Evolutionary conservation across 2,329 filamentous ascomycete genomes (phyloP), one percentile per base, ranked within the genome.

Genomic region (Colletotrichum falcatum): DNA sequence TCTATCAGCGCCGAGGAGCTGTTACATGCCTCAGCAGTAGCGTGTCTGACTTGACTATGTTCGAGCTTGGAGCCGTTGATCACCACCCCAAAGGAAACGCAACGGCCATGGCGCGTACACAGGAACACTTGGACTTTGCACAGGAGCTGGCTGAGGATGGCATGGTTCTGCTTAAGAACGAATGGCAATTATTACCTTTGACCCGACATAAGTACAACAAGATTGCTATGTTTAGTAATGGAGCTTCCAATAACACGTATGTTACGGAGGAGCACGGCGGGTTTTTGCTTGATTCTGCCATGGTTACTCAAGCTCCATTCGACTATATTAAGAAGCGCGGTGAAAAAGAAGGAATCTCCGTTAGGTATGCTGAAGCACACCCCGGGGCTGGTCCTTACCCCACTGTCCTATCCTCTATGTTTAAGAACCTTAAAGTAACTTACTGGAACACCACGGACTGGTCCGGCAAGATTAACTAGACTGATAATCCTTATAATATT

Each of bases 101-200:
- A 7, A 66, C 63, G 5, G 58, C 30, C 23, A 14, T 28, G 26
- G 54, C 39, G 3, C 54, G 54, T 20, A 56, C 54, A 30, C 54
- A 42, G 16, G 54, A 56, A 39, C 54, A 56, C 11, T 35, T 42
- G 35, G 30, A 51, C 4, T 59, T 71, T 0, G 59, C 55, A 9
- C 64, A 62, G 18, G 33, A 37, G 14, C 61, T 71, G 23, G 64
- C 48, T 5, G 58, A 58, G 20, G 68, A 71, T 9, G 65, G 68
- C 5, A 26, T 54, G 1, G 63, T 65, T 11, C 63, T 65, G 0
- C 81, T 92, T 56, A 91, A 92, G 80, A 92, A 92, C 71, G 84
- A 89, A 33, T 83, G 82, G 5, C 81, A 81, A 23, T 78, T 88
- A 2, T 81, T 92, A 0, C 90, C 90, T 0, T 77, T 87, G 0